A percentile compares a stretch with the other conserved stretches of the same genome.
These are phyloP conservation scores for Parsonsia alboflavescens DNA, from an alignment of 257 asterid species.

Conservation along the genomic window DNA sequence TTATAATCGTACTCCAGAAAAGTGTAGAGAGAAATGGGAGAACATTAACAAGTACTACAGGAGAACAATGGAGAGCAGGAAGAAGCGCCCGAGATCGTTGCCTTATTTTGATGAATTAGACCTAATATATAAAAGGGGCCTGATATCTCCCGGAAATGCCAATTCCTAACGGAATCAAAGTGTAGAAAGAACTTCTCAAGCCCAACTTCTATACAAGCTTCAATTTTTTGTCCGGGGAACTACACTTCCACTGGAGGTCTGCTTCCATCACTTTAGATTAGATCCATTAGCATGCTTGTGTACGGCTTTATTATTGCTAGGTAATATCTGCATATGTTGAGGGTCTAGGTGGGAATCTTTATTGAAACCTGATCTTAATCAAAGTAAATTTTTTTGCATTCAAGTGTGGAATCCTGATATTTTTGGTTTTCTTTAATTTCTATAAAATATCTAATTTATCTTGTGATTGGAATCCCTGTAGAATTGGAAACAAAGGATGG, in stretches of 20 bases:
- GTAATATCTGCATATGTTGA: neutral
- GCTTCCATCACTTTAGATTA: neutral
- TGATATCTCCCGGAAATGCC: neutral
- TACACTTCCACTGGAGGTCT: neutral
- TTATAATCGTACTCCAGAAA: constrained; percentile 25
- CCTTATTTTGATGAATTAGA: constrained; percentile 7
- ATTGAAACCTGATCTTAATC: neutral
- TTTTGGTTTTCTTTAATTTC: neutral
- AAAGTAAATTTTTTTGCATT: no score
- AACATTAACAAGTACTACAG: constrained; percentile 2
- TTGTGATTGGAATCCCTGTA: neutral
- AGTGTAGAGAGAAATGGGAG: constrained; percentile 26
- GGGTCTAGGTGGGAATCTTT: no score
- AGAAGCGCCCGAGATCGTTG: neutral
- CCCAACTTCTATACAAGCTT: neutral
- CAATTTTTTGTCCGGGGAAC: neutral
- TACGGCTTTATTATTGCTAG: neutral
- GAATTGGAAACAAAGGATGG: neutral
- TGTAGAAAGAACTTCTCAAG: neutral
- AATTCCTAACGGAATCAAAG: neutral
- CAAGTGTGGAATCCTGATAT: no score
- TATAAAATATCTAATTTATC: no score
- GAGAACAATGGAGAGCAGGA: constrained; percentile 8
- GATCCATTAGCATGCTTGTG: neutral
- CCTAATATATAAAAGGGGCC: neutral